Percentiles rank a stretch among this genome's conserved stretches.
Evolutionary conservation across 208 protist species (phyloP).

Genomic region (Crithidia bombi): DNA sequence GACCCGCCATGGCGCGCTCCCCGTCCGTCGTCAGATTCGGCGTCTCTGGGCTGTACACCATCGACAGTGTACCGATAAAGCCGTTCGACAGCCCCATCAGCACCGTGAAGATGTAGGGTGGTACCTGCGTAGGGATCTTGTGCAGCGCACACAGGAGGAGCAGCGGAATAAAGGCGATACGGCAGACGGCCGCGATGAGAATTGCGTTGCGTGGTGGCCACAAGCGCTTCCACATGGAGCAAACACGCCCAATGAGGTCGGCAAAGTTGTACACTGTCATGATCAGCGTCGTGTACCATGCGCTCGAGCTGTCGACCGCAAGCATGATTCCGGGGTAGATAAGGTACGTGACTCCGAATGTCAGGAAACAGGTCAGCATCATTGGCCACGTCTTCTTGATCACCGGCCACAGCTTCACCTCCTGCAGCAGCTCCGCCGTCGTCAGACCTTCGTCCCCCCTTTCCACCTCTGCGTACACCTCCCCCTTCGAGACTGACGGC

Average conservation of each 20-base stretch:
- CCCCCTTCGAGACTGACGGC: not conserved
- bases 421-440: slow-evolving; percentile 72
- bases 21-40: slow-evolving; percentile 50
- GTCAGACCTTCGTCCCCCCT: slow-evolving; percentile 33
- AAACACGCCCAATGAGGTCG: slow-evolving; percentile 61
- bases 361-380: slow-evolving; percentile 73
- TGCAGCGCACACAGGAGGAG: slow-evolving; percentile 70
- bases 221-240: slow-evolving; percentile 50
- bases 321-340: slow-evolving; percentile 81
- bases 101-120: slow-evolving; percentile 58
- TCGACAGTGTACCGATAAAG: slow-evolving; percentile 73
- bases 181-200: slow-evolving; percentile 41
- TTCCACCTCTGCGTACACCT: not conserved
- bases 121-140: slow-evolving; percentile 54
- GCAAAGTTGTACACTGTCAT: slow-evolving; percentile 74
- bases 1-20: slow-evolving; percentile 68
- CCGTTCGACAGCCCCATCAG: slow-evolving; percentile 76
- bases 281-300: slow-evolving; percentile 78
- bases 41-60: slow-evolving; percentile 73
- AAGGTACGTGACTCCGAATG: slow-evolving; percentile 71
- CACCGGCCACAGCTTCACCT: slow-evolving; percentile 60
- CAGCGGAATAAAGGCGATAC: slow-evolving; percentile 74
- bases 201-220: slow-evolving; percentile 49
- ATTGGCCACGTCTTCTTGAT: slow-evolving; percentile 78
- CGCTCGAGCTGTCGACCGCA: slow-evolving; percentile 50